Evolutionary conservation across 1,139 yeast genomes (phyloP), one percentile per base, ranked within the genome.

Genomic region (Pichia sp.): DNA sequence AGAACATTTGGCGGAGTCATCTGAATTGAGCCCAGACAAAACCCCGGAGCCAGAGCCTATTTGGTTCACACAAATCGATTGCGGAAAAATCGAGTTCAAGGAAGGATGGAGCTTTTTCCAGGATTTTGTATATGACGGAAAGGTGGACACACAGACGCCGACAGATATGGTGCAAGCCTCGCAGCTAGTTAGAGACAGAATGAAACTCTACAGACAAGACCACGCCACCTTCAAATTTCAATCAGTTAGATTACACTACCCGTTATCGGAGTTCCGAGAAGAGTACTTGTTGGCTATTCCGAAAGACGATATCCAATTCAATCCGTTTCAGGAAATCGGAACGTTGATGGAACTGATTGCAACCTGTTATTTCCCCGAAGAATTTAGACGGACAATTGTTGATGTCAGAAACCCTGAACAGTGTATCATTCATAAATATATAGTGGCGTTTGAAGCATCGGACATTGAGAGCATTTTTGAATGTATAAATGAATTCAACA

Each of bases 271-370:
- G 1, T 66, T 58, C 42, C 52, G 48, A 36, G 67, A 63, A 37
- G 48, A 59, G n/a, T 62, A 61, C 40, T 34, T 53, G 11, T 49
- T 63, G 31, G 55, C 55, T 3, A 33, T 58, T 9, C 77, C 79
- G 3, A 75, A 73, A 50, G 66, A 69, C 42, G 53, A 49, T 16
- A 75, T 75, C 44, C 85, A 79, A 51, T 68, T 82, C 48, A 81
- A 85, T 55, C 92, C 95, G 4, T 67, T 84, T 51, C 73, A 71
- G 41, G 96, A 88, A 57, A 73, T 87, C 41, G 85, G 83, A 27
- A 75, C 69, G 44, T 56, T 68, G n/a, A 75, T 80, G 71, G 80
- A 75, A 48, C 56, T 73, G 40, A 62, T 69, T 11, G 70, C 78
- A 0, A 41, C 59, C 27, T 56, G 65, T 4, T 77, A 67, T 52